Conservation (phyloP, 2,329 filamentous ascomycete species). For the Alternaria postmessia region DNA sequence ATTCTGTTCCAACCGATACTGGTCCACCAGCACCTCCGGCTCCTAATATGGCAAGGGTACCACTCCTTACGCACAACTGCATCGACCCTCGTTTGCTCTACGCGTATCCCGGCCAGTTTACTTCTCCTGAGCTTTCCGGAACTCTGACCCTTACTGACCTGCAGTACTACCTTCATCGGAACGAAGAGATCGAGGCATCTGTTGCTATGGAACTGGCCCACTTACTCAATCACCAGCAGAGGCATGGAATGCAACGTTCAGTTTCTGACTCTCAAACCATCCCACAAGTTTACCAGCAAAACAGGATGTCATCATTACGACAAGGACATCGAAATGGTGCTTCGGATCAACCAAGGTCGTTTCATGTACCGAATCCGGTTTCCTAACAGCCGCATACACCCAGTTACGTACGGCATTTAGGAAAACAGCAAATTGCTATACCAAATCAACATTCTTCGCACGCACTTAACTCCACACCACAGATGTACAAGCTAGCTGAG, state of each 20-base stretch:
- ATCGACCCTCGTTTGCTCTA: constrained; percentile 22
- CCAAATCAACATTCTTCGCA: too few relatives aligned
- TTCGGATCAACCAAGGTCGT: too few relatives aligned
- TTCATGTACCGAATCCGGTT: too few relatives aligned
- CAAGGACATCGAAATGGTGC: too few relatives aligned
- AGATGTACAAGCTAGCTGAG: too few relatives aligned
- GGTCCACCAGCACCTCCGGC: not conserved
- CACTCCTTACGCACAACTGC: not conserved
- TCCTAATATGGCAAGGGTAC: too few relatives aligned
- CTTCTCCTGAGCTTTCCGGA: not conserved
- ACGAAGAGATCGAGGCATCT: not conserved
- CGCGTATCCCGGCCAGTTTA: constrained; percentile 19
- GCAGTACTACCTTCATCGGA: constrained; percentile 16
- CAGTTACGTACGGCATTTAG: too few relatives aligned
- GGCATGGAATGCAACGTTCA: not conserved
- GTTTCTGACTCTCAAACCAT: not conserved
- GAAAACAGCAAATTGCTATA: too few relatives aligned
- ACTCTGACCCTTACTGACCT: constrained; percentile 12
- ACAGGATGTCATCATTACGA: too few relatives aligned
- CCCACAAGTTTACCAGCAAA: not conserved
- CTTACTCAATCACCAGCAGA: not conserved
- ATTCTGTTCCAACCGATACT: not conserved
- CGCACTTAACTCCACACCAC: too few relatives aligned
- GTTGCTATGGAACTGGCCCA: not conserved
- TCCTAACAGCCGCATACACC: too few relatives aligned